Percentiles rank a stretch among this genome's conserved stretches.
Evolutionary conservation across 2,329 filamentous ascomycete species (phyloP).

Genomic region (Pseudofabraea citricarpa): DNA sequence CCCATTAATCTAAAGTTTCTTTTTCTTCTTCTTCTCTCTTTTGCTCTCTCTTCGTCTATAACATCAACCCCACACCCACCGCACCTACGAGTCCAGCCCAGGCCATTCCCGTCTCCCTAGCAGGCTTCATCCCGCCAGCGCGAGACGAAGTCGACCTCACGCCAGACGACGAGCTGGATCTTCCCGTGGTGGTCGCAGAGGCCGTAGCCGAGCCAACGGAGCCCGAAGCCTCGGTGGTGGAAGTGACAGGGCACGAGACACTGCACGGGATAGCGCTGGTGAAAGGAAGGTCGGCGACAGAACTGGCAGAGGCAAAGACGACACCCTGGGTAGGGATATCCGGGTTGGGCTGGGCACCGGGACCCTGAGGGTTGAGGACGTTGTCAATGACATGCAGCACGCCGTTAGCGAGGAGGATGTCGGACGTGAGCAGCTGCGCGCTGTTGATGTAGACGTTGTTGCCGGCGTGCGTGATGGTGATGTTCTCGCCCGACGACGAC

Average conservation of each 20-base stretch:
- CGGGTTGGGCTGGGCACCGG: slow-evolving; percentile 32
- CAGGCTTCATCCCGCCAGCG: slow-evolving; percentile 6
- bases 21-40: too few species aligned
- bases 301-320: slow-evolving; percentile 25
- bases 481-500: slow-evolving; percentile 24
- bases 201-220: slow-evolving; percentile 3
- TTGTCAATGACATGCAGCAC: slow-evolving; percentile 33
- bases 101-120: slow-evolving; percentile 13
- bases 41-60: too few species aligned
- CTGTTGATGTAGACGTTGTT: slow-evolving; percentile 35
- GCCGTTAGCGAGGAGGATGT: slow-evolving; percentile 31
- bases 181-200: background rate
- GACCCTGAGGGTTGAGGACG: slow-evolving; percentile 40
- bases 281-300: slow-evolving; percentile 27
- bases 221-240: slow-evolving; percentile 13
- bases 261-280: slow-evolving; percentile 39
- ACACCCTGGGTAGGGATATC: slow-evolving; percentile 30
- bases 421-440: slow-evolving; percentile 31
- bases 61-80: slow-evolving; percentile 17
- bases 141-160: slow-evolving; percentile 4
- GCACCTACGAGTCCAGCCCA: slow-evolving; percentile 14
- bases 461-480: slow-evolving; percentile 30
- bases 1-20: too few species aligned
- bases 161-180: background rate
- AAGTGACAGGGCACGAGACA: slow-evolving; percentile 31